Evolutionary conservation across 805 yeast species (phyloP).

Genomic region (Saccharomycopsis babjevae): DNA sequence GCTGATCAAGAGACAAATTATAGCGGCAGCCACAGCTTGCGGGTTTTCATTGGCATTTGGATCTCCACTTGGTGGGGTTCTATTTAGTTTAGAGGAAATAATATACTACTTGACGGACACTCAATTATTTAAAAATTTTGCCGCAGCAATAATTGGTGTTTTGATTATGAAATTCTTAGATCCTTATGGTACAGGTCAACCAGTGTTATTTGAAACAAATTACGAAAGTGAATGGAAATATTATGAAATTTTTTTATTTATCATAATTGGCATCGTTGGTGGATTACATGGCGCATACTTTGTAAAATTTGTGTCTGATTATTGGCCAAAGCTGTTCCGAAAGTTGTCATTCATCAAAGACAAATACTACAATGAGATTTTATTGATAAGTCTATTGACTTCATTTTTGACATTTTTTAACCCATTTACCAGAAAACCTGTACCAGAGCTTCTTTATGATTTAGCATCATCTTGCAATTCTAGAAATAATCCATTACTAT

Average conservation of each 20-base stretch:
- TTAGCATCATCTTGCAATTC: conserved; percentile 39
- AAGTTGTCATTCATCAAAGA: conserved; percentile 25
- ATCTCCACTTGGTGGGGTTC: conserved; percentile 48
- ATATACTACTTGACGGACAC: conserved; percentile 44
- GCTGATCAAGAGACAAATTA: conserved; percentile 39
- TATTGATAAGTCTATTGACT: conserved; percentile 35
- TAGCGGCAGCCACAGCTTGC: conserved; percentile 47
- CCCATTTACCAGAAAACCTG: conserved; percentile 38
- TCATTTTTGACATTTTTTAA: conserved; percentile 39
- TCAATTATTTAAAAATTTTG: conserved; percentile 43
- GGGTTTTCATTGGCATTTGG: conserved; percentile 57
- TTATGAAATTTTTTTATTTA: conserved; percentile 35
- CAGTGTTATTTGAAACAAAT: conserved; percentile 42
- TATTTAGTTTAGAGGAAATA: conserved; percentile 48
- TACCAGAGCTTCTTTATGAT: conserved; percentile 38
- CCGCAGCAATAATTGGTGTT: conserved; percentile 45
- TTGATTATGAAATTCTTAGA: conserved; percentile 41
- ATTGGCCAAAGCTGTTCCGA: conserved; percentile 31
- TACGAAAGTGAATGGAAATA: conserved; percentile 44
- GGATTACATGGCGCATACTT: conserved; percentile 45
- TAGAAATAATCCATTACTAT: conserved; percentile 20
- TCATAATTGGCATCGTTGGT: conserved; percentile 41
- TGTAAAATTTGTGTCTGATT: conserved; percentile 34
- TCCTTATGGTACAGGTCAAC: conserved; percentile 52
- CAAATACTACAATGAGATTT: conserved; percentile 36